These are phyloP conservation scores for Pseudoscleropodium purum DNA, from an alignment of 225 moss, liverwort and hornwort species.

Conservation along the genomic window DNA sequence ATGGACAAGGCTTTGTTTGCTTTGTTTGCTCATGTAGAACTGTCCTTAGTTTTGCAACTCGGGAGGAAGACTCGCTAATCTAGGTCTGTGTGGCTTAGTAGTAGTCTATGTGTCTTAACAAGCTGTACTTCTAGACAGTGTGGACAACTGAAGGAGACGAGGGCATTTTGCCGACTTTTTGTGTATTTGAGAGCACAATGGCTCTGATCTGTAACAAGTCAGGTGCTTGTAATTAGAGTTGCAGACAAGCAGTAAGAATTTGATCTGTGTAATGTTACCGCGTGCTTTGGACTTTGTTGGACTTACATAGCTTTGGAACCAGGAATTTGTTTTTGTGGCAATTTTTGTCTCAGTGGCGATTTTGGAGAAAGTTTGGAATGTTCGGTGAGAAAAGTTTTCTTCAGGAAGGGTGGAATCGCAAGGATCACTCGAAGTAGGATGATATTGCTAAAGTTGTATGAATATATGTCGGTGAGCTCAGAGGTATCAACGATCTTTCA, in stretches of 20 bases:
- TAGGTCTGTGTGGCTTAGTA: neutral
- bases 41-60: neutral
- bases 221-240: neutral
- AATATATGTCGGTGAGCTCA: no score
- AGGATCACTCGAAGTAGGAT: neutral
- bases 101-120: no score
- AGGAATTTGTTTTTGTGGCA: neutral
- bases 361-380: neutral
- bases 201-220: neutral
- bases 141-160: neutral
- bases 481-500: neutral
- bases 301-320: neutral
- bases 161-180: neutral
- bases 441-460: neutral
- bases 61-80: neutral
- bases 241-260: neutral
- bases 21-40: neutral
- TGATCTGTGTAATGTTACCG: neutral
- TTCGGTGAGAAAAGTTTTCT: neutral
- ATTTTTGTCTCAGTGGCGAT: neutral
- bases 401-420: neutral
- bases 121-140: neutral
- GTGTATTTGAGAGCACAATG: neutral
- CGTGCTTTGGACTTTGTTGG: neutral
- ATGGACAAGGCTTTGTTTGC: neutral